Evolutionary conservation across 140 eudicot species (phyloP), one percentile per base, ranked within the genome.

Genomic region (Erigeron philadelphicus): DNA sequence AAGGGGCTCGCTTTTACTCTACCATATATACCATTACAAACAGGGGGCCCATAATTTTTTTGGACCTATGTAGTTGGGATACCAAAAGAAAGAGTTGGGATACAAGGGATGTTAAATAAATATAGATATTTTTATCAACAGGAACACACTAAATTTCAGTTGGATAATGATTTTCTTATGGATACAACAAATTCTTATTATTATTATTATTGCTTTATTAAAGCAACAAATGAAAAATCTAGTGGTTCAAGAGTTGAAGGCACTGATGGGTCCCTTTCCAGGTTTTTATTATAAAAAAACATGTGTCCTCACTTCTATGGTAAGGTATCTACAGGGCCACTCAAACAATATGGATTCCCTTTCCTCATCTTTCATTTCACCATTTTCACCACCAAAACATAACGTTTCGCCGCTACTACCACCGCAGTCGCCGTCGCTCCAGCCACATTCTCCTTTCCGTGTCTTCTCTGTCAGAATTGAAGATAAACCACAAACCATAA

Each of bases 361-460:
- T 65, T 78, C 81, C 73, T 78, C 81, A 40, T 72, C 81, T 48
- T 78, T 78, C 13, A 53, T 78, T 78, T 49, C 81, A 5, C 21
- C 67, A 23, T 72, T 78, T 65, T 46, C 81, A 18, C 78, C 67
- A 78, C 68, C 73, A 57, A 63, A 65, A 3, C 40, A 72, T 17
- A 23, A 64, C 8, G 13, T 25, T 23, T 48, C 70, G 12, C 76
- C 64, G 11, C 57, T 68, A 16, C 11, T 53, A 0, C 15, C 46
- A 6, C 66, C 71, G n/a, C 52, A 71, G 4, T 8, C 45, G 4
- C 35, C 63, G 13, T 21, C 67, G 0, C 17, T 11, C 9, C 40
- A 70, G 1, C 44, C 67, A 3, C 19, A 23, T 0, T 64, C 76
- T 8, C 7, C 64, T 1, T 56, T 64, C 40, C 50, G 45, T 13